Base-by-base conservation (phyloP, 495 filamentous ascomycete genomes). In the Annulohypoxylon stygium region DNA sequence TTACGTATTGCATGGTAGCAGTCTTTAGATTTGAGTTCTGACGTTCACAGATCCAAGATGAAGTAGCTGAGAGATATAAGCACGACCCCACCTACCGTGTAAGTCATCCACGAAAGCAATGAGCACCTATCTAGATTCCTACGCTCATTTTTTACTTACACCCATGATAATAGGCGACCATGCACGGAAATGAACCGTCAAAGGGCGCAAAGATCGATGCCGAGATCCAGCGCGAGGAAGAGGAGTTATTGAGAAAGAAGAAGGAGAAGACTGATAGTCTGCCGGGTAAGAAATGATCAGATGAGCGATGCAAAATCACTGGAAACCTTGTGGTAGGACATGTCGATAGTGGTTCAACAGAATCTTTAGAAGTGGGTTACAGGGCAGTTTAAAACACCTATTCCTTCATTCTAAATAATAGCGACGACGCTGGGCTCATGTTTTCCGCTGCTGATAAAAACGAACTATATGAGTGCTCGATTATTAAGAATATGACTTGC, bases 191-290 rank as follows among this genome's bases (percentile, higher is more conserved):
- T 69, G 78, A 89, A 75, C 92, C 92, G 8, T 92, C 89, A 8
- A 87, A 83, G 71, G 92, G 92, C 2, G 92, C 92, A 8, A 82
- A 90, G 81, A 88, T 92, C 54, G 92, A 95, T 77, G 88, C 87
- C 8, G 84, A 92, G 78, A 76, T 95, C 16, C 82, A 92, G 78
- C 83, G 82, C 3, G 91, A 93, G 47, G 92, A 95, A 58, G 90
- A 92, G 78, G 87, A 89, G 79, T 78, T 84, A 39, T 63, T 94
- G 47, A 86, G 77, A 62, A 88, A 88, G 83, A 93, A 93, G 83
- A 58, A 73, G 23, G 86, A 84, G 23, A 83, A 81, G 41, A 77
- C 59, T 8, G 69, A 77, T 16, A 61, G 71, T 25, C 26, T 77
- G 69, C 16, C 65, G 3, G 69, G 71, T 3, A 78, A 71, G 64